Evolutionary conservation across 345 rosid genomes (phyloP).

Genomic region (Odontarrhena argentea): DNA sequence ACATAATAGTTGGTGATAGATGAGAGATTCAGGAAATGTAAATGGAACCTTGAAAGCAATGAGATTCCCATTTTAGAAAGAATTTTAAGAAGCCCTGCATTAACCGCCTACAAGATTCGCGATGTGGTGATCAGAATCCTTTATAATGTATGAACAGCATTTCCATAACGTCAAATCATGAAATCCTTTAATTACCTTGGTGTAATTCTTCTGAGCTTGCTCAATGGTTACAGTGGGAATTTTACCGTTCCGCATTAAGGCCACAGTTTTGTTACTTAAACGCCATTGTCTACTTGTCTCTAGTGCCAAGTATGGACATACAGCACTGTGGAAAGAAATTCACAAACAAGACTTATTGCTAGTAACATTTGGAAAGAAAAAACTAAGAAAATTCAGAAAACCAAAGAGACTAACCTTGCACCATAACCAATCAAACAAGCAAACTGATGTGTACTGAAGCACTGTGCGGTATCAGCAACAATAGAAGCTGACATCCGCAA

Average conservation of each 20-base stretch:
- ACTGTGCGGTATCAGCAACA: slow-evolving; percentile 93
- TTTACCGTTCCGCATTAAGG: slow-evolving; percentile 92
- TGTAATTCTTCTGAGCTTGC: slow-evolving; percentile 89
- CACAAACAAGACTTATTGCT: slow-evolving; percentile 12
- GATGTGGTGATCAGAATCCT: slow-evolving; percentile 24
- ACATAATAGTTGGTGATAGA: slow-evolving; percentile 1
- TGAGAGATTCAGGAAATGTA: slow-evolving; percentile 3
- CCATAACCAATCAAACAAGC: slow-evolving; percentile 98
- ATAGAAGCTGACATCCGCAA: slow-evolving; percentile 93
- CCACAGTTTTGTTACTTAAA: slow-evolving; percentile 83
- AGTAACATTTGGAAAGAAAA: background rate
- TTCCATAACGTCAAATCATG: background rate
- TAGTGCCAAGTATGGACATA: slow-evolving; percentile 91
- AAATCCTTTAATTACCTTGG: slow-evolving; percentile 57
- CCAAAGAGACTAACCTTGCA: slow-evolving; percentile 66
- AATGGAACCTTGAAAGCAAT: slow-evolving; percentile 81
- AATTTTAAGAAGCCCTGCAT: slow-evolving; percentile 90
- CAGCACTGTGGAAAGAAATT: slow-evolving; percentile 57
- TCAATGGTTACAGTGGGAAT: slow-evolving; percentile 98
- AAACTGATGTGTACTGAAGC: slow-evolving; percentile 99
- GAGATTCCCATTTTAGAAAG: slow-evolving; percentile 99
- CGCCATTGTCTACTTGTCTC: slow-evolving; percentile 99
- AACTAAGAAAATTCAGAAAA: background rate
- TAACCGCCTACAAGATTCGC: slow-evolving; percentile 68
- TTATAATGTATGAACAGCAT: background rate